phyloP scores from a whole-genome alignment of 2,329 filamentous ascomycete genomes.

The Aureobasidium sp. region DNA sequence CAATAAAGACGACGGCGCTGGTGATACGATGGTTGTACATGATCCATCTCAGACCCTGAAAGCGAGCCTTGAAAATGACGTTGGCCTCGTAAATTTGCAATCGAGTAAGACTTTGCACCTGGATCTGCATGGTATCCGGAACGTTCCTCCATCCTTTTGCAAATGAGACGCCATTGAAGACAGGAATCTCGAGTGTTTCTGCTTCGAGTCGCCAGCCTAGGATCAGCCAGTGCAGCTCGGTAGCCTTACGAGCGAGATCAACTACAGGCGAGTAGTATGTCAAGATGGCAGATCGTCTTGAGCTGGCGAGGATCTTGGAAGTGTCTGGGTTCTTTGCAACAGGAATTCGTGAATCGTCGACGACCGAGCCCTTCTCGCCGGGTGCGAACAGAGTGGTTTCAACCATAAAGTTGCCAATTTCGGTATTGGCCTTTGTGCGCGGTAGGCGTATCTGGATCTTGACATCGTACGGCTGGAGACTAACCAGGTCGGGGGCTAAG shows the following conservation, averaged over 20 bases:
- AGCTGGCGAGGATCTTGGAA: conserved; percentile 34
- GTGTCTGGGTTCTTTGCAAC: conserved; percentile 5
- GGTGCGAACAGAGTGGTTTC: conserved; percentile 59
- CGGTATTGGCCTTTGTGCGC: conserved; percentile 66
- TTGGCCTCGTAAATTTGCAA: conserved; percentile 70
- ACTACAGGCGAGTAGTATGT: conserved; percentile 70
- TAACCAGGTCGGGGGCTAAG: conserved; percentile 51
- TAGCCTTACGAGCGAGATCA: conserved; percentile 52
- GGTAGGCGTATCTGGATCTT: conserved; percentile 69
- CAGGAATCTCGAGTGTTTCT: conserved; percentile 55
- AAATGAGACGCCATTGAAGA: conserved; percentile 71
- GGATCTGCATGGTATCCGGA: conserved; percentile 51
- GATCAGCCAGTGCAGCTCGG: conserved; percentile 63
- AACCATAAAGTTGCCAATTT: conserved; percentile 90
- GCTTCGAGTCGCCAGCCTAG: conserved; percentile 59
- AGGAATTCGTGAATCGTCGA: conserved; percentile 6
- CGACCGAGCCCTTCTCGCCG: conserved; percentile 3
- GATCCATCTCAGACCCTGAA: conserved; percentile 69
- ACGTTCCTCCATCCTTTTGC: conserved; percentile 45
- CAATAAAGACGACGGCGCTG: conserved; percentile 61
- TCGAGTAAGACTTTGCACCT: conserved; percentile 59
- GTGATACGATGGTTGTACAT: conserved; percentile 79
- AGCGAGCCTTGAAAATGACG: conserved; percentile 65
- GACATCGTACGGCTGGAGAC: conserved; percentile 79
- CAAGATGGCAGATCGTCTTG: conserved; percentile 68